Evolutionary conservation across 352 stramenopile genomes (phyloP), one percentile per base, ranked within the genome.

Genomic region (Phytophthora kernoviae): DNA sequence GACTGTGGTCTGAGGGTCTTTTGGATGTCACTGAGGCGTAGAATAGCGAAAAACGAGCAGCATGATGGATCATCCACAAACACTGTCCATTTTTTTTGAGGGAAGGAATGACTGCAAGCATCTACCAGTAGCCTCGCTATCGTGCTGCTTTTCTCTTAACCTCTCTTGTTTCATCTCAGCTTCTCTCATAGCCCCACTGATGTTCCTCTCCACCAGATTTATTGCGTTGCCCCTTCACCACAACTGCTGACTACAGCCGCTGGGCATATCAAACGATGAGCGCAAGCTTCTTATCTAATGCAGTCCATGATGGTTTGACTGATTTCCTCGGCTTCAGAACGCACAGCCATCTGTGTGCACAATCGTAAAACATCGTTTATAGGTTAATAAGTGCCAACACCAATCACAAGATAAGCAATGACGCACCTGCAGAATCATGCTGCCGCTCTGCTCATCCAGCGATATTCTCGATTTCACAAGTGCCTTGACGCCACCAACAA

Each of bases 241-340:
- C 39, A 30, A 36, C 59, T 54, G 36, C 54, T 60, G 58, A 57
- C 52, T 43, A 68, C 24, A 37, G 56, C 44, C 40, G 49, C 55
- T 47, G 33, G 49, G 14, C 48, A 46, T 15, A 30, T 34, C 48
- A 37, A 44, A 52, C 46, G 33, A 55, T 39, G 21, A 60, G 44
- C 36, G 37, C 52, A 59, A 41, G 39, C 61, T 52, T 59, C 54
- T 92, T 91, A 95, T 80, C 86, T 81, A 77, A 99, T 99, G 80
- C 96, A 99, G 63, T 99, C 96, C 63, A 97, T 94, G 36, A 99
- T 97, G 66, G 97, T 98, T 66, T 97, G 85, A 58, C 93, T 98
- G 30, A 99, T 87, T 66, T 96, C 79, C 37, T 94, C 84, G 64
- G 94, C 87, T 65, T 99, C 93, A 65, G 93, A 98, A 64, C 97